A percentile compares a stretch with the other conserved stretches of the same genome.
Evolutionary conservation across 495 filamentous ascomycete genomes (phyloP).

Genomic region (Tirmania nivea): DNA sequence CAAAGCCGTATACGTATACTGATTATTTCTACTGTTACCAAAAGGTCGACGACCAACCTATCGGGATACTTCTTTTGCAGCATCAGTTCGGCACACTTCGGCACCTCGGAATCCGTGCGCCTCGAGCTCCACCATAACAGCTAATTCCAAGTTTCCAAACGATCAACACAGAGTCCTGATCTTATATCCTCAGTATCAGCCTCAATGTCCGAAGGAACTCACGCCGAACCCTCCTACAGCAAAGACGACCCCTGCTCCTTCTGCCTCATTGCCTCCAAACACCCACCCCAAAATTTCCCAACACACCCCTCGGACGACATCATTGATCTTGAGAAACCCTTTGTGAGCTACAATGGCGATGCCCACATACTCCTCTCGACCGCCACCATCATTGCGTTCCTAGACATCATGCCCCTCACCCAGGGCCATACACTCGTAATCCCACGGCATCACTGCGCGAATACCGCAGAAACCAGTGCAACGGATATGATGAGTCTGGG

Average conservation of each 20-base stretch:
- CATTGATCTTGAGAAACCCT: background rate
- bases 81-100: too few relatives aligned
- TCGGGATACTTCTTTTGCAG: too few relatives aligned
- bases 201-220: background rate
- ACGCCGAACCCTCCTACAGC: background rate
- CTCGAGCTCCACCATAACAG: too few relatives aligned
- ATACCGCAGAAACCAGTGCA: slow-evolving; percentile 37
- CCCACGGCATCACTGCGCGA: slow-evolving; percentile 47
- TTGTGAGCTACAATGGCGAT: slow-evolving; percentile 14
- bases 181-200: background rate
- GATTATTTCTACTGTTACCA: too few relatives aligned
- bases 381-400: slow-evolving; percentile 51
- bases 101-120: too few relatives aligned
- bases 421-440: slow-evolving; percentile 58
- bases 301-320: slow-evolving; percentile 19
- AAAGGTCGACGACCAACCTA: too few relatives aligned
- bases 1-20: too few relatives aligned
- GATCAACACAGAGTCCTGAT: too few relatives aligned
- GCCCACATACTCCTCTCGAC: slow-evolving; percentile 57
- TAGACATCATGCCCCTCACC: slow-evolving; percentile 74
- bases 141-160: too few relatives aligned
- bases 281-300: slow-evolving; percentile 25
- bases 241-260: slow-evolving; percentile 32
- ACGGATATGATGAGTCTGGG: slow-evolving; percentile 32
- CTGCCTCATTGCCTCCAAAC: slow-evolving; percentile 35